Percentiles rank a stretch among this genome's conserved stretches.
phyloP scores from a whole-genome alignment of 257 asterid genomes.

The Nicotiana knightiana region DNA sequence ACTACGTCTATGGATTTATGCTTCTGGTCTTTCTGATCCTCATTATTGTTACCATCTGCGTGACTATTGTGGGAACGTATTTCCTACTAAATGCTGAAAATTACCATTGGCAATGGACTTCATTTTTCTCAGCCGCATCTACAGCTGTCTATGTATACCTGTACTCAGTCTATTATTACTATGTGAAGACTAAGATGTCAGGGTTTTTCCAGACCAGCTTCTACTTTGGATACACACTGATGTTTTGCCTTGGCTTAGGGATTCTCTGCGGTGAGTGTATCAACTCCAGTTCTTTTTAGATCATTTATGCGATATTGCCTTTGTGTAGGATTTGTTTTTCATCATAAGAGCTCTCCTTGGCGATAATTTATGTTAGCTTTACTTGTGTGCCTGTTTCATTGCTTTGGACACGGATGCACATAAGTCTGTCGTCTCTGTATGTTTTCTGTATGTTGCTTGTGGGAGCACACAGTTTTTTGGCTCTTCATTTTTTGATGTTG shows the following conservation, averaged over 20 bases:
- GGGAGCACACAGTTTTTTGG: background rate
- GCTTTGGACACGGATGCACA: background rate
- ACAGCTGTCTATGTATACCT: slow-evolving; percentile 48
- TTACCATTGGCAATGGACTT: slow-evolving; percentile 71
- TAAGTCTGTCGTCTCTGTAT: too few relatives aligned
- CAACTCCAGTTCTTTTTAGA: background rate
- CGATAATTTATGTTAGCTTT: background rate
- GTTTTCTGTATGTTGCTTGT: background rate
- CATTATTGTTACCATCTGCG: slow-evolving; percentile 53
- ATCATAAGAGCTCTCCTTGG: background rate
- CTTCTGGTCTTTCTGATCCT: slow-evolving; percentile 56
- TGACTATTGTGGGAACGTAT: slow-evolving; percentile 56
- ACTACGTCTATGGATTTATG: slow-evolving; percentile 63
- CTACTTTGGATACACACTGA: slow-evolving; percentile 54
- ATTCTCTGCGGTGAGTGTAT: slow-evolving; percentile 62
- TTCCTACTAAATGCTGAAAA: slow-evolving; percentile 63
- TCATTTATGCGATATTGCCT: background rate
- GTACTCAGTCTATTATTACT: slow-evolving; percentile 51
- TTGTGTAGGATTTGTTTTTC: background rate
- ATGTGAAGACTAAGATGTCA: slow-evolving; percentile 54
- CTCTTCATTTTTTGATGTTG: background rate
- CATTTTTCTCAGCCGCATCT: slow-evolving; percentile 60
- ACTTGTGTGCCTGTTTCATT: background rate
- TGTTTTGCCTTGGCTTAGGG: slow-evolving; percentile 68
- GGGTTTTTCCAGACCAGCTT: slow-evolving; percentile 65